Conservation (phyloP, 441 rosid genomes). For the Mallotus repandus region DNA sequence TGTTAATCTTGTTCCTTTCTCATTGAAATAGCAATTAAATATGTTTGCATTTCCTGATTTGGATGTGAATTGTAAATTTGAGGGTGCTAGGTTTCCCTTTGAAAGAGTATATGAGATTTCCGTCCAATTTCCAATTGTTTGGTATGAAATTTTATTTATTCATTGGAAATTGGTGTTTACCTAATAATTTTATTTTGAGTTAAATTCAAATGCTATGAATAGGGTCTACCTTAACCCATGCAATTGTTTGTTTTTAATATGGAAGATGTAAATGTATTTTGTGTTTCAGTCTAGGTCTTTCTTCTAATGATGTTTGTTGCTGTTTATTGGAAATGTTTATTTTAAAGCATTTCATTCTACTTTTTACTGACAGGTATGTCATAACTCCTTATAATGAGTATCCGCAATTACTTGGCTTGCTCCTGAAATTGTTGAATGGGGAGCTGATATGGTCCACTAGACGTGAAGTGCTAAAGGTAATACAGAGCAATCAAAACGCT, state of each 20-base stretch:
- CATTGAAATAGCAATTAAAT: neutral
- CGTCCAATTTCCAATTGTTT: neutral
- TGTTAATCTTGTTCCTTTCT: constrained; percentile 15
- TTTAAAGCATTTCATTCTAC: neutral
- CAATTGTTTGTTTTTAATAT: too few species aligned
- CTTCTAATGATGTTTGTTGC: too few species aligned
- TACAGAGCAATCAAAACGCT: constrained; percentile 24
- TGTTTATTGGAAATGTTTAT: too few species aligned
- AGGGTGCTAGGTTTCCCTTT: neutral
- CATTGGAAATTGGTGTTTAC: neutral
- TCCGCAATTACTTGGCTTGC: constrained; percentile 90
- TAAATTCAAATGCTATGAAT: too few species aligned
- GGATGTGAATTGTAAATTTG: neutral
- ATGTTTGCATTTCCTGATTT: neutral
- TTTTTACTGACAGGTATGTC: constrained; percentile 63
- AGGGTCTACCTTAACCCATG: too few species aligned
- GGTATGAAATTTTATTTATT: neutral
- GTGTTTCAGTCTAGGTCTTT: too few species aligned
- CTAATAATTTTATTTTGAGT: neutral
- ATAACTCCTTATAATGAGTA: constrained; percentile 96
- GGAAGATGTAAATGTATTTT: too few species aligned
- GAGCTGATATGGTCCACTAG: constrained; percentile 98
- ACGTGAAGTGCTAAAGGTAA: constrained; percentile 98
- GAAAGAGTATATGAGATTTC: neutral
- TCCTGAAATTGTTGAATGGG: constrained; percentile 94